Base-by-base conservation (phyloP, 768 basidiomycete genomes). In the Mycena belliarum region DNA sequence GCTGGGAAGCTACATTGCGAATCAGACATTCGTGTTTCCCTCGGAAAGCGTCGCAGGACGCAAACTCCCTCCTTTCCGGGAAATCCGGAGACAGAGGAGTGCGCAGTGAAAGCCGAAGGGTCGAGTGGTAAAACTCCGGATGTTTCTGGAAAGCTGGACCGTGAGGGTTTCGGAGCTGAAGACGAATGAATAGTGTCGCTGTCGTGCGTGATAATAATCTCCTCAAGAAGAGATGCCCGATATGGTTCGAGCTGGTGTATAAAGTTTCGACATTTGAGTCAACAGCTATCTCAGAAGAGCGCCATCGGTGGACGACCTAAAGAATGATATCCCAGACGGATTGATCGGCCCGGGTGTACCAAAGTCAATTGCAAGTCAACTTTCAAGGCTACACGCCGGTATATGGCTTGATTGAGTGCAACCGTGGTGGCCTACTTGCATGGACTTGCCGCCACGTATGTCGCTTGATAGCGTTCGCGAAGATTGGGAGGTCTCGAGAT, bases 301-400 rank as follows among this genome's bases (percentile, higher is more conserved):
- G 49, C 54, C 59, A 60, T 23, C 25, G 49, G 32, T 60, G 54
- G 32, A 60, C 54, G 26, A 42, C 42, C 42, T 53, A 29, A 41
- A 60, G 35, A 32, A 60, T 35, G 6, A 47, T n/a, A n/a, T 60
- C 59, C 53, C 53, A 60, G 18, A 56, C 40, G n/a, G 21, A 47
- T 49, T 51, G 44, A 14, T 60, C 49, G 59, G n/a, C 55, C 50
- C 59, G 54, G 56, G 2, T 47, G 20, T 32, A 51, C 45, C 37
- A 42, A 26, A 6, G n/a, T 24, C n/a, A 61, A 61, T 35, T 53
- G 37, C 32, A 62, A 62, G 28, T 29, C 42, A 2, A 57, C n/a
- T 2, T n/a, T 57, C 48, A 3, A 57, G 42, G 29, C 26, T 37
- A 20, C 47, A 57, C 6, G 51, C 55, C 51, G 57, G 29, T 18